phyloP scores from a whole-genome alignment of 2,329 filamentous ascomycete genomes.

The Trichoderma lentiforme region DNA sequence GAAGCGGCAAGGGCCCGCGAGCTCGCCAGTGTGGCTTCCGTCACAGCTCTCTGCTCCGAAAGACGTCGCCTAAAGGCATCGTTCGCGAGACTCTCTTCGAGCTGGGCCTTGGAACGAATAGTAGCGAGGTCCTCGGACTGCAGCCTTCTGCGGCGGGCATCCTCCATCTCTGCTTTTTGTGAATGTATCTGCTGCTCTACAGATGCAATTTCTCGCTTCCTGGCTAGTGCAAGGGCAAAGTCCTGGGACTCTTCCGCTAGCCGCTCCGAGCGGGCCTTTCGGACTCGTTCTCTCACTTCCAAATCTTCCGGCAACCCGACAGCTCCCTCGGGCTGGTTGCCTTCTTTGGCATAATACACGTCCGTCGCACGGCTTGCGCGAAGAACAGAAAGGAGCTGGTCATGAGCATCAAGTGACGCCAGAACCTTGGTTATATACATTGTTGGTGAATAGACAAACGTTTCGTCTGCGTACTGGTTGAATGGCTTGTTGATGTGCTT shows the following conservation, averaged over 20 bases:
- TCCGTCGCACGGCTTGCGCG: constrained; percentile 51
- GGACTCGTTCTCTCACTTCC: constrained; percentile 47
- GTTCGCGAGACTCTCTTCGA: constrained; percentile 42
- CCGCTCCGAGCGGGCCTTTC: constrained; percentile 45
- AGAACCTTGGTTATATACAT: constrained; percentile 56
- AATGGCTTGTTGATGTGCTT: constrained; percentile 59
- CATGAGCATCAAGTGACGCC: constrained; percentile 36
- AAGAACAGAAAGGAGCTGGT: constrained; percentile 47
- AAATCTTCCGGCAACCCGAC: constrained; percentile 51
- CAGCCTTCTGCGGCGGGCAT: constrained; percentile 45
- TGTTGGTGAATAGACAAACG: constrained; percentile 60
- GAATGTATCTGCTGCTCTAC: constrained; percentile 50
- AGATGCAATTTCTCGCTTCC: constrained; percentile 49
- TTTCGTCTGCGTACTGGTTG: constrained; percentile 52
- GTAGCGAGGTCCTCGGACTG: constrained; percentile 45
- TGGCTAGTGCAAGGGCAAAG: constrained; percentile 45
- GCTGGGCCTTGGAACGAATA: constrained; percentile 43
- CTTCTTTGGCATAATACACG: constrained; percentile 52
- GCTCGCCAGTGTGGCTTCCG: constrained; percentile 44
- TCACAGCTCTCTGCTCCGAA: constrained; percentile 46
- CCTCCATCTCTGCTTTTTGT: constrained; percentile 50
- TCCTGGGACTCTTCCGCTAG: constrained; percentile 47
- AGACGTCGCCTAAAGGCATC: constrained; percentile 36
- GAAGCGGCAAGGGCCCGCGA: constrained; percentile 44
- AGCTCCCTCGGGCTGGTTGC: constrained; percentile 52